Evolutionary conservation across 495 filamentous ascomycete species (phyloP).

Genomic region (Annulohypoxylon stygium): DNA sequence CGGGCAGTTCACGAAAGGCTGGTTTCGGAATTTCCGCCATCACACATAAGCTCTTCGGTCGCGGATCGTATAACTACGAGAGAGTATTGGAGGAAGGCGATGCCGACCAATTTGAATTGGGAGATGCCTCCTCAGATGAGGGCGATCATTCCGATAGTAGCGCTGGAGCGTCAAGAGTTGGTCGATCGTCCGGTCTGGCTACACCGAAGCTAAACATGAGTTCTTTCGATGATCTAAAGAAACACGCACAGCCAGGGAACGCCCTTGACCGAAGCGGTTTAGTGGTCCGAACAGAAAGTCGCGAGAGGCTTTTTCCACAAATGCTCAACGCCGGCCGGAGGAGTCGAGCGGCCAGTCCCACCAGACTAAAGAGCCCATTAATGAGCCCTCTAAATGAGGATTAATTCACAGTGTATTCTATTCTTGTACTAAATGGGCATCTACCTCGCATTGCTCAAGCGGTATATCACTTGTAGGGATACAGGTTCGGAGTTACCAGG

Average conservation of each 20-base stretch:
- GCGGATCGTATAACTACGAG: constrained; percentile 72
- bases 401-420: constrained; percentile 43
- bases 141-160: constrained; percentile 68
- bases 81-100: constrained; percentile 86
- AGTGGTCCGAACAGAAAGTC: constrained; percentile 82
- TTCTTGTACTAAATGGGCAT: constrained; percentile 38
- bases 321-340: constrained; percentile 65
- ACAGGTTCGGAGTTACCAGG: constrained; percentile 42
- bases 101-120: constrained; percentile 76
- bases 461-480: constrained; percentile 25
- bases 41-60: constrained; percentile 70
- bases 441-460: constrained; percentile 20
- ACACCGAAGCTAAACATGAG: constrained; percentile 75
- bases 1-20: constrained; percentile 66
- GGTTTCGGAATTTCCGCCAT: constrained; percentile 68
- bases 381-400: constrained; percentile 63
- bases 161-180: constrained; percentile 62
- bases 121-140: constrained; percentile 70
- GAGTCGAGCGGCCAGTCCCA: constrained; percentile 74
- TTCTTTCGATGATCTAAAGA: constrained; percentile 68
- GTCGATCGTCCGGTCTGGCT: constrained; percentile 71
- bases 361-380: constrained; percentile 73
- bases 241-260: constrained; percentile 58
- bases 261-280: constrained; percentile 80
- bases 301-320: constrained; percentile 72